These are phyloP conservation scores for Neurospora africana DNA, from an alignment of 495 filamentous ascomycete species.

Conservation along the genomic window DNA sequence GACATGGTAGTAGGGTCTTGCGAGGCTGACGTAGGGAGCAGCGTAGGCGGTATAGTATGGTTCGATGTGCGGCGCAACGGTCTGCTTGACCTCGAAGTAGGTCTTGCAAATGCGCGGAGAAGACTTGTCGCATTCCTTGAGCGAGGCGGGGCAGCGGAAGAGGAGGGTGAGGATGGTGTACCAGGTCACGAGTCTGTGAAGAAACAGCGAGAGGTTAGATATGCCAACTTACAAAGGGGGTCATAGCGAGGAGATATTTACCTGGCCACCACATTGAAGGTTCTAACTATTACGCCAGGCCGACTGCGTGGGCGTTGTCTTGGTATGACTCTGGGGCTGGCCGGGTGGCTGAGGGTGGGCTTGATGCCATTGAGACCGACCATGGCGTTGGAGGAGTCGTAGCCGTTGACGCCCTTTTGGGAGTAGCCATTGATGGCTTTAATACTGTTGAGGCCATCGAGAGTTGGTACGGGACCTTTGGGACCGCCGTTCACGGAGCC, in stretches of 20 bases:
- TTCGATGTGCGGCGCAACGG: constrained; percentile 61
- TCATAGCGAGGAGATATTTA: constrained; percentile 21
- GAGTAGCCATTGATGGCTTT: neutral
- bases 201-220: neutral
- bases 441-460: neutral
- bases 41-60: constrained; percentile 85
- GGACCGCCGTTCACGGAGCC: constrained; percentile 18
- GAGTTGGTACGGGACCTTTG: neutral
- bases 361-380: constrained; percentile 14
- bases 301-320: constrained; percentile 13
- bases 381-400: constrained; percentile 6
- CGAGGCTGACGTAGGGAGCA: constrained; percentile 69
- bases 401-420: neutral
- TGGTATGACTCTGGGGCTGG: constrained; percentile 11
- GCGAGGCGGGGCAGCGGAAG: constrained; percentile 68
- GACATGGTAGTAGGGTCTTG: constrained; percentile 59
- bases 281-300: constrained; percentile 36
- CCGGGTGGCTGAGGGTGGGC: constrained; percentile 17
- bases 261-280: constrained; percentile 51
- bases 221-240: too few relatives aligned
- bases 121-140: constrained; percentile 51
- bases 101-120: constrained; percentile 79
- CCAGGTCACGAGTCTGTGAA: constrained; percentile 66
- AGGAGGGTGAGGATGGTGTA: constrained; percentile 69
- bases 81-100: constrained; percentile 59